Evolutionary conservation across 1,284 basidiomycete species (phyloP).

Genomic region (Gomphus sp.): DNA sequence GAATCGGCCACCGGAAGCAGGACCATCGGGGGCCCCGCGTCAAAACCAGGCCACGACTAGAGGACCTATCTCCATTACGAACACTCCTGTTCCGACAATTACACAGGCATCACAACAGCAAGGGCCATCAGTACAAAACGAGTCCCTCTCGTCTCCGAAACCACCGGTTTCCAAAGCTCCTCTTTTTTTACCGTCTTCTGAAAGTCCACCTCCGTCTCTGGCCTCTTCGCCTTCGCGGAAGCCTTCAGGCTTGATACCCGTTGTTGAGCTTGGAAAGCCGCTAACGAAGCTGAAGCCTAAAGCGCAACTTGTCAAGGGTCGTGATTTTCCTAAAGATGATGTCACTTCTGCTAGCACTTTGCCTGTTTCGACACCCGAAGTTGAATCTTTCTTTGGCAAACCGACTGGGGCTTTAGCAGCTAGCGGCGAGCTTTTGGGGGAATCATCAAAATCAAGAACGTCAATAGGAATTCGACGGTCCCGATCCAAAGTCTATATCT

Average conservation of each 20-base stretch:
- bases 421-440: background rate
- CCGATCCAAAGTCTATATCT: background rate
- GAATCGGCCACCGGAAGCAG: background rate
- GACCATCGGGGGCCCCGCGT: background rate
- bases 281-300: background rate
- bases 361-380: background rate
- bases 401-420: background rate
- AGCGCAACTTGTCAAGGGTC: background rate
- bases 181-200: constrained; percentile 3
- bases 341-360: background rate
- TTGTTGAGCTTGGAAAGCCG: background rate
- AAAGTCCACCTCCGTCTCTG: background rate
- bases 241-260: background rate
- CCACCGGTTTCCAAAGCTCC: background rate
- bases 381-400: background rate
- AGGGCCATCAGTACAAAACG: background rate
- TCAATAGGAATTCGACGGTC: background rate
- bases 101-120: background rate
- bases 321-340: background rate
- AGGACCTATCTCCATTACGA: background rate
- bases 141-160: background rate
- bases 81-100: background rate
- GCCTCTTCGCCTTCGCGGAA: background rate
- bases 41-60: background rate
- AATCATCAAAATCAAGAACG: background rate